A percentile compares a stretch with the other conserved stretches of the same genome.
These are phyloP conservation scores for Pneumocystis oryctolagi DNA, from an alignment of 1,139 yeast genomes.

Conservation along the genomic window DNA sequence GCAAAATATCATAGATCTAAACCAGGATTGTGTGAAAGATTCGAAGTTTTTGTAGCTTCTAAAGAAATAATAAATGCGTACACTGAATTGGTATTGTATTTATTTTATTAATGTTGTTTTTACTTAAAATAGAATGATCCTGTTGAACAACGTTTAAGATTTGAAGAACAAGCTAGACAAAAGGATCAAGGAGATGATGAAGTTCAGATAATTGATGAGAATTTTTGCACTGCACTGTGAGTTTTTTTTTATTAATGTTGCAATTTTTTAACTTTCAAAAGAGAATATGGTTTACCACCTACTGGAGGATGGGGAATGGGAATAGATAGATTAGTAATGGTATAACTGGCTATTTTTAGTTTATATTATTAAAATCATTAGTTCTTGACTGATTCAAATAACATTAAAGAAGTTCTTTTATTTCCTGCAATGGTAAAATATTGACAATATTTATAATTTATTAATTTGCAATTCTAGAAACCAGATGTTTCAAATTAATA, in stretches of 20 bases:
- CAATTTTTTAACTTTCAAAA: not conserved
- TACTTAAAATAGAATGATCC: slow-evolving; percentile 38
- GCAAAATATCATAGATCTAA: slow-evolving; percentile 87
- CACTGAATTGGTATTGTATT: slow-evolving; percentile 97
- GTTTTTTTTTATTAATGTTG: not conserved
- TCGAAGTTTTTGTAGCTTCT: slow-evolving; percentile 96
- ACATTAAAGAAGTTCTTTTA: slow-evolving; percentile 91
- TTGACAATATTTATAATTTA: slow-evolving; percentile 19
- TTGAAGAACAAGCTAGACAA: slow-evolving; percentile 97
- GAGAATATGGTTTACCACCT: slow-evolving; percentile 94
- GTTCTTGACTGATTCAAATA: slow-evolving; percentile 86
- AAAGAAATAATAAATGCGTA: slow-evolving; percentile 97
- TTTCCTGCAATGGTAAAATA: slow-evolving; percentile 98
- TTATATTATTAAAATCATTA: not conserved
- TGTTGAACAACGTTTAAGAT: slow-evolving; percentile 63
- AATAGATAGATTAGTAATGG: slow-evolving; percentile 93
- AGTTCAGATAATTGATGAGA: slow-evolving; percentile 91
- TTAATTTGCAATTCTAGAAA: not conserved
- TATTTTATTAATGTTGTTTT: slow-evolving; percentile 34
- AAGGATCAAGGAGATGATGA: slow-evolving; percentile 98
- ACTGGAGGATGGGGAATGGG: slow-evolving; percentile 99
- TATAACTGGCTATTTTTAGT: not conserved
- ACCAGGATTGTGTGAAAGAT: slow-evolving; percentile 95
- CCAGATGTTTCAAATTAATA: not conserved
- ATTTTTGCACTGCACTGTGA: slow-evolving; percentile 78